Conservation (phyloP, 306 rosid genomes). For the Astragalus glycyphyllos region DNA sequence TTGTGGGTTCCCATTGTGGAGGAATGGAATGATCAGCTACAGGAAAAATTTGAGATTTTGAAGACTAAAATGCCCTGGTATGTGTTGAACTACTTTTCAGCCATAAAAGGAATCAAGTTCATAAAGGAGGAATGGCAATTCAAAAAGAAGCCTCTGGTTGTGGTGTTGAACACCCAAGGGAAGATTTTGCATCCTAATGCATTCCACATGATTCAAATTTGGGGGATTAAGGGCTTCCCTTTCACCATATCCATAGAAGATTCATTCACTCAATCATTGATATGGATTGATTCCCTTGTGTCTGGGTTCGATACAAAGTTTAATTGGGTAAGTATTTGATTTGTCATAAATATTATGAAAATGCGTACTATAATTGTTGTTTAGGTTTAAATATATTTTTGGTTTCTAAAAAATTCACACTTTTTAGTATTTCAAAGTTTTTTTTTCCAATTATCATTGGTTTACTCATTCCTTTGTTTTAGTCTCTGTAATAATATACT, state of each 20-base stretch:
- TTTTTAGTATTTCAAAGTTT: too few species aligned
- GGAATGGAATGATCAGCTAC: constrained; percentile 48
- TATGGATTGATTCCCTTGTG: constrained; percentile 36
- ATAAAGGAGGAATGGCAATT: constrained; percentile 58
- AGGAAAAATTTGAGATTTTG: constrained; percentile 45
- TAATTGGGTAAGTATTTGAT: constrained; percentile 38
- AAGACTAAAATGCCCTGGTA: constrained; percentile 60
- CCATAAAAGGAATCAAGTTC: constrained; percentile 50
- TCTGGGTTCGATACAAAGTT: constrained; percentile 12
- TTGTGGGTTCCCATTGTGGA: constrained; percentile 72
- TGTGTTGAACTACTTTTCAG: constrained; percentile 34
- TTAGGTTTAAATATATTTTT: too few species aligned
- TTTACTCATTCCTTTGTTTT: too few species aligned
- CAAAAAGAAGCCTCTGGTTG: constrained; percentile 51
- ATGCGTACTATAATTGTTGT: neutral
- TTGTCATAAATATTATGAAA: neutral
- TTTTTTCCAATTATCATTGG: too few species aligned
- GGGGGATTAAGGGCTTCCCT: constrained; percentile 59
- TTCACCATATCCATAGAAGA: constrained; percentile 28
- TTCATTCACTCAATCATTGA: neutral
- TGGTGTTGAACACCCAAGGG: constrained; percentile 50
- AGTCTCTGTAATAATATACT: too few species aligned
- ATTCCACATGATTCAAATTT: constrained; percentile 55
- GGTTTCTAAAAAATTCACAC: too few species aligned
- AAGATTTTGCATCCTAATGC: constrained; percentile 55